phyloP scores from a whole-genome alignment of 495 filamentous ascomycete species.

The Penicillium lividum region DNA sequence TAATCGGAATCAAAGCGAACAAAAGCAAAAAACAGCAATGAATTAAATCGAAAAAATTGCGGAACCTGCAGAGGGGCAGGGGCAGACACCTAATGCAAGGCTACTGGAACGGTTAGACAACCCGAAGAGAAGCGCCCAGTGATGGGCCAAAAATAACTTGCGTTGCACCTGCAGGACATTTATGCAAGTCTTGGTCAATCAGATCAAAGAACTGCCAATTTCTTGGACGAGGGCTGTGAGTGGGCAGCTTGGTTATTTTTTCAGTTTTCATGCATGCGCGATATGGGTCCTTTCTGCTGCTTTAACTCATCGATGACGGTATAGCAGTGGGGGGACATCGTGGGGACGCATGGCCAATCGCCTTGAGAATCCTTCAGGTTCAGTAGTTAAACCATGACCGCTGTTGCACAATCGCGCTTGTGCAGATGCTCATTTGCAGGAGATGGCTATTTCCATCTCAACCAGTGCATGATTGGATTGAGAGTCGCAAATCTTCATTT shows the following conservation, averaged over 20 bases:
- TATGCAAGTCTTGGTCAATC: slow-evolving; percentile 30
- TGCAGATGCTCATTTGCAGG: not conserved
- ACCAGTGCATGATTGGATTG: not conserved
- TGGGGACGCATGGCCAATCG: not conserved
- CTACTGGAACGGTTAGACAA: slow-evolving; percentile 14
- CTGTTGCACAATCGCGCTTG: slow-evolving; percentile 5
- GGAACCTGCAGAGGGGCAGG: slow-evolving; percentile 22
- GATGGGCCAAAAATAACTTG: slow-evolving; percentile 33
- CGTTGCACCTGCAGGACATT: slow-evolving; percentile 28
- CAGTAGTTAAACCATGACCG: not conserved
- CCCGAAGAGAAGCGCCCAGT: slow-evolving; percentile 23
- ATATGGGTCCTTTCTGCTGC: not conserved
- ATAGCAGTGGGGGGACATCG: not conserved
- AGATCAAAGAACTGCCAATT: slow-evolving; percentile 9
- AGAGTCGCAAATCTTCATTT: slow-evolving; percentile 1
- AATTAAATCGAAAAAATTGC: not conserved
- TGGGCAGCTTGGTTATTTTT: slow-evolving; percentile 9
- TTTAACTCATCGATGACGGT: not conserved
- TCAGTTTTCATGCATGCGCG: slow-evolving; percentile 6
- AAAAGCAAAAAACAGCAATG: not conserved
- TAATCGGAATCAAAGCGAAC: slow-evolving; percentile 8
- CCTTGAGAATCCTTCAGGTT: not conserved
- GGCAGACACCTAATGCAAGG: slow-evolving; percentile 11
- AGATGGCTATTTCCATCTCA: not conserved
- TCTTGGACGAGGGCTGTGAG: slow-evolving; percentile 10